Conservation (phyloP, 192 early-diverging fungal species). For the Coemansia sp. region DNA sequence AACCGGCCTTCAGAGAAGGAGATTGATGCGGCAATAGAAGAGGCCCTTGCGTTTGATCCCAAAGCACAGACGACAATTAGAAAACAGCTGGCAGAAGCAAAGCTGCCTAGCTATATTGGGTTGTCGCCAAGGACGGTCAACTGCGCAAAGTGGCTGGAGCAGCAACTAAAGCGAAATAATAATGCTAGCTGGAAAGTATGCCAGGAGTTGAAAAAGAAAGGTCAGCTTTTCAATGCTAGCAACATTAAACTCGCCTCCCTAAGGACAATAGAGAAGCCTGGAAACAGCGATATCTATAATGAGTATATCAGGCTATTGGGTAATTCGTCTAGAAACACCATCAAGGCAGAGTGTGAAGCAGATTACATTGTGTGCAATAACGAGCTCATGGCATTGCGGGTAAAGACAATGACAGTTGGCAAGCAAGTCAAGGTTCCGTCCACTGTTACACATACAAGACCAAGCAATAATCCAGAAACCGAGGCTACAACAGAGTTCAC, state of each 20-base stretch:
- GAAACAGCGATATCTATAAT: constrained; percentile 31
- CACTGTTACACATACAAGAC: constrained; percentile 4
- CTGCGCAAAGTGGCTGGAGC: constrained; percentile 22
- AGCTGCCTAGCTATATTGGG: constrained; percentile 21
- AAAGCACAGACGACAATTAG: constrained; percentile 32
- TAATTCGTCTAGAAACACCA: neutral
- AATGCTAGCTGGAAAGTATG: constrained; percentile 26
- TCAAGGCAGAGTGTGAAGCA: constrained; percentile 28
- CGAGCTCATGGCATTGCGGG: constrained; percentile 37
- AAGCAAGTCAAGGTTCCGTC: constrained; percentile 10
- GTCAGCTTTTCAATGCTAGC: constrained; percentile 14
- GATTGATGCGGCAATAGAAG: constrained; percentile 57
- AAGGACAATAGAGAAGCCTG: constrained; percentile 15
- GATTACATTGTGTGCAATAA: constrained; percentile 60
- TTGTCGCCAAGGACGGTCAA: constrained; percentile 26
- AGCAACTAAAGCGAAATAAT: constrained; percentile 10
- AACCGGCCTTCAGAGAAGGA: constrained; percentile 44
- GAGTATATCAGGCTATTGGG: constrained; percentile 17
- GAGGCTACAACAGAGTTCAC: neutral
- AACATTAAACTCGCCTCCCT: constrained; percentile 60
- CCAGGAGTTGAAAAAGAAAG: constrained; percentile 6
- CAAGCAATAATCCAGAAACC: neutral
- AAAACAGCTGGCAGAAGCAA: constrained; percentile 3
- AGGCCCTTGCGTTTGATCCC: constrained; percentile 48
- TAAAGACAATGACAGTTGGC: constrained; percentile 22